Percentiles rank a stretch among this genome's conserved stretches.
These are phyloP conservation scores for Cephalotrichum gorgonifer DNA, from an alignment of 2,329 filamentous ascomycete genomes.

Conservation along the genomic window DNA sequence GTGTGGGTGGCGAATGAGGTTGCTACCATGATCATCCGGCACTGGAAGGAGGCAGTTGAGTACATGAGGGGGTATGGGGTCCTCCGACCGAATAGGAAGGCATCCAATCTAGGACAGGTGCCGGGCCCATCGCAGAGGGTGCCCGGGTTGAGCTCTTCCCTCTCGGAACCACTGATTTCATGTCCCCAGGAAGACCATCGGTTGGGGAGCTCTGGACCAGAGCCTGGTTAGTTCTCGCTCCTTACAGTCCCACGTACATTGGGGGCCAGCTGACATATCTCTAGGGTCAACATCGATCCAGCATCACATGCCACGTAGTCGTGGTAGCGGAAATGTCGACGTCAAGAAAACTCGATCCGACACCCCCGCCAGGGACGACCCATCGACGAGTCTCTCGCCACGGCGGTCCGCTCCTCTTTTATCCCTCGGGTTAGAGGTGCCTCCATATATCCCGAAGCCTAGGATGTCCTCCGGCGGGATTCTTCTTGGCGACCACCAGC, in stretches of 20 bases:
- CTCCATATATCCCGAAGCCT: not conserved
- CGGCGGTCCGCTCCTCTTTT: not conserved
- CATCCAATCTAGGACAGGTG: not conserved
- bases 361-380: not conserved
- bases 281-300: not conserved
- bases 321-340: not conserved
- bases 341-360: not conserved
- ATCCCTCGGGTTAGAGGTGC: not conserved
- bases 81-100: not conserved
- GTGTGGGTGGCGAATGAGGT: conserved; percentile 47
- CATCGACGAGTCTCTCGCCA: not conserved
- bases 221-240: not conserved
- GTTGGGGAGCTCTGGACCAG: not conserved
- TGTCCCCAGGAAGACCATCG: not conserved
- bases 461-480: not conserved
- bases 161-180: not conserved
- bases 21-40: conserved; percentile 53
- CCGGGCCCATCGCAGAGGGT: not conserved
- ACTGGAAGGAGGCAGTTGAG: conserved; percentile 54
- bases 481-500: not conserved
- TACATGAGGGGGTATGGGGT: conserved; percentile 40
- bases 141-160: not conserved
- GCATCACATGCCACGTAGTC: not conserved
- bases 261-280: not conserved
- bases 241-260: no score